Base-by-base conservation (phyloP, 768 basidiomycete species). In the Jaapia argillacea region DNA sequence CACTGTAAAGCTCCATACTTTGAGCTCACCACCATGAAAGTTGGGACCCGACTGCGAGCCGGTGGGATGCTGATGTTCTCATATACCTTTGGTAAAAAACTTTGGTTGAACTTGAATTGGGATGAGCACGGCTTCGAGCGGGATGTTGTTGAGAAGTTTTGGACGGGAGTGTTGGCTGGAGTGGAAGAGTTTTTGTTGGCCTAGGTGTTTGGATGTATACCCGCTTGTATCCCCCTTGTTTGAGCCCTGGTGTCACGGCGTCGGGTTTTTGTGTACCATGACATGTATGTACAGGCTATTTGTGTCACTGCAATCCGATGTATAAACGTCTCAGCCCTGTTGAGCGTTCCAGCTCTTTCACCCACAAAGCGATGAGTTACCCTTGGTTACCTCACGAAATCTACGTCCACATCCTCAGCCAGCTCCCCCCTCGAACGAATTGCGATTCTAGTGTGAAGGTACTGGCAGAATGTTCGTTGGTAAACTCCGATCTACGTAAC, bases 41-140 rank as follows among this genome's bases (percentile, higher is more conserved):
- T 87, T 1, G 88, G 86, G 2, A 85, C 82, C 4, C 72, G 88
- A n/a, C 87, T 90, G 56, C 75, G 86, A 2, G 55, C 73, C 0
- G 78, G 85, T 6, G 85, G 78, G 2, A 80, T 89, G 76, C 67
- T 92, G 27, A 59, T 92, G n/a, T 88, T 91, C 46, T 81, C 80
- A 2, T 84, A 84, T 58, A 85, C 81, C 0, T 84, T 82, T 49
- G 75, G 67, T 18, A 80, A 79, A 5, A 80, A 77, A 59, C 60
- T 91, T 13, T 89, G 83, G 83, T 55, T 90, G 25, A 86, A 80
- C 49, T 65, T 90, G 24, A 83, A 84, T 0, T 88, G 85, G 57
- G 88, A 90, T 54, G 67, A 72, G 50, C 83, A 83, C 54, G 85
- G 83, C 0, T 87, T 85, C 55, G 73, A 80, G 23, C 65, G 69